Evolutionary conservation across 257 asterid species (phyloP).

Genomic region (Handroanthus guayacan): DNA sequence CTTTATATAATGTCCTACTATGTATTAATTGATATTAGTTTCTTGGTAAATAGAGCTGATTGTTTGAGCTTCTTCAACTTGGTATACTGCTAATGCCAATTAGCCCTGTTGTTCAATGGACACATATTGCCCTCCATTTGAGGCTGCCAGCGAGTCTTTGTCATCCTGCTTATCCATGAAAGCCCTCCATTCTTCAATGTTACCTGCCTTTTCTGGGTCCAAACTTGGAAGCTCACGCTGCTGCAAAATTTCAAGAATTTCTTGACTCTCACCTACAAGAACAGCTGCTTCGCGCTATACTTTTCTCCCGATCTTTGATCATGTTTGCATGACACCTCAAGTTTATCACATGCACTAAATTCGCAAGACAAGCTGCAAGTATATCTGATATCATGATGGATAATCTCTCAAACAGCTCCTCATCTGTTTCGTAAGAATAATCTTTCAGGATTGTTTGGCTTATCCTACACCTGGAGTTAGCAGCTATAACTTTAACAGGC

Average conservation of each 20-base stretch:
- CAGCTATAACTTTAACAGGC: slow-evolving; percentile 19
- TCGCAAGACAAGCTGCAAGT: slow-evolving; percentile 7
- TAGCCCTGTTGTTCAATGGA: background rate
- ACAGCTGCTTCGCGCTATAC: slow-evolving; percentile 39
- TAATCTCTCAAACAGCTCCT: slow-evolving; percentile 33
- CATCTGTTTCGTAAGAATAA: background rate
- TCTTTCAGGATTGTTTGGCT: slow-evolving; percentile 2
- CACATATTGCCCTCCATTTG: background rate
- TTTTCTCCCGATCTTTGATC: slow-evolving; percentile 43
- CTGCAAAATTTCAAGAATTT: slow-evolving; percentile 36
- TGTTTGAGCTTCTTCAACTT: too few relatives aligned
- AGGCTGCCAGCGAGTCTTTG: too few relatives aligned
- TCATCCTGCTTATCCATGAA: background rate
- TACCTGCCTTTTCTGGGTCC: slow-evolving; percentile 29
- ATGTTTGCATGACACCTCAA: slow-evolving; percentile 30
- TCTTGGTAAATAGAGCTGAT: background rate
- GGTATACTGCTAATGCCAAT: too few relatives aligned
- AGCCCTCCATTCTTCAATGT: slow-evolving; percentile 43
- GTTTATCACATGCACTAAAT: slow-evolving; percentile 32
- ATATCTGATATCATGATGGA: slow-evolving; percentile 40
- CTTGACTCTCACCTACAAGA: slow-evolving; percentile 41
- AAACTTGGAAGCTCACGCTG: slow-evolving; percentile 30
- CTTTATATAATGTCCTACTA: too few relatives aligned
- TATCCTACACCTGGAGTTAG: slow-evolving; percentile 14
- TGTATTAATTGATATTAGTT: too few relatives aligned